Percentiles rank a stretch among this genome's conserved stretches.
These are phyloP conservation scores for Cystobasidium pallidum DNA, from an alignment of 1,284 basidiomycete genomes.

Conservation along the genomic window DNA sequence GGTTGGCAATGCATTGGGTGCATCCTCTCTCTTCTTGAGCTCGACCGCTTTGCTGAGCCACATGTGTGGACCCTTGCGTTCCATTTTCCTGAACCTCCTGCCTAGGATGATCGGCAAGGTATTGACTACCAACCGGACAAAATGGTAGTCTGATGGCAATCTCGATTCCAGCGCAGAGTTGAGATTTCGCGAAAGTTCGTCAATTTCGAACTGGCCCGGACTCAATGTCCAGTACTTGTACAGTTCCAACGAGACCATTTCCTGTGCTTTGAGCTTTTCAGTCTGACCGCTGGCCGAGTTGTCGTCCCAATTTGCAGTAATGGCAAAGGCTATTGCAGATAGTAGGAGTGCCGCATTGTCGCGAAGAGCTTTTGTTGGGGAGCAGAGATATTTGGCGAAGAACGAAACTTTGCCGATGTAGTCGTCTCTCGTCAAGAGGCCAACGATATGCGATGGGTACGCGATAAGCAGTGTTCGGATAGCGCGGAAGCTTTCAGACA, in stretches of 20 bases:
- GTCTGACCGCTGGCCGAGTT: background rate
- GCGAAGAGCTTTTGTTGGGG: slow-evolving; percentile 24
- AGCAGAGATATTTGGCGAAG: slow-evolving; percentile 28
- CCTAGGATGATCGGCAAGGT: slow-evolving; percentile 32
- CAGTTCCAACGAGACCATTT: slow-evolving; percentile 27
- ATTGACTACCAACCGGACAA: slow-evolving; percentile 32
- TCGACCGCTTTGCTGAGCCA: slow-evolving; percentile 26
- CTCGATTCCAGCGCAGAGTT: slow-evolving; percentile 11
- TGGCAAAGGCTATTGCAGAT: slow-evolving; percentile 27
- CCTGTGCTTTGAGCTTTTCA: slow-evolving; percentile 12
- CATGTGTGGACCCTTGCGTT: slow-evolving; percentile 39
- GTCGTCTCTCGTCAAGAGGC: background rate
- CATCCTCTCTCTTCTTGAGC: slow-evolving; percentile 23
- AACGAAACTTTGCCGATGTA: slow-evolving; percentile 23
- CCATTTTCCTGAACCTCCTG: slow-evolving; percentile 41
- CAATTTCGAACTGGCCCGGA: slow-evolving; percentile 22
- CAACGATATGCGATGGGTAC: slow-evolving; percentile 6
- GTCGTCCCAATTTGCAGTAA: slow-evolving; percentile 34
- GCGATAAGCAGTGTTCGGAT: slow-evolving; percentile 16
- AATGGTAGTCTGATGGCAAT: slow-evolving; percentile 27
- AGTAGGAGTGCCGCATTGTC: slow-evolving; percentile 41
- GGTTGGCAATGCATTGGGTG: background rate
- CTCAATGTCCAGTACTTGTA: slow-evolving; percentile 32
- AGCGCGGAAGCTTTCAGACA: slow-evolving; percentile 28
- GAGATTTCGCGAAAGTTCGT: slow-evolving; percentile 27